These are phyloP conservation scores for Fusarium torreyae DNA, from an alignment of 2,329 filamentous ascomycete genomes.

Conservation along the genomic window DNA sequence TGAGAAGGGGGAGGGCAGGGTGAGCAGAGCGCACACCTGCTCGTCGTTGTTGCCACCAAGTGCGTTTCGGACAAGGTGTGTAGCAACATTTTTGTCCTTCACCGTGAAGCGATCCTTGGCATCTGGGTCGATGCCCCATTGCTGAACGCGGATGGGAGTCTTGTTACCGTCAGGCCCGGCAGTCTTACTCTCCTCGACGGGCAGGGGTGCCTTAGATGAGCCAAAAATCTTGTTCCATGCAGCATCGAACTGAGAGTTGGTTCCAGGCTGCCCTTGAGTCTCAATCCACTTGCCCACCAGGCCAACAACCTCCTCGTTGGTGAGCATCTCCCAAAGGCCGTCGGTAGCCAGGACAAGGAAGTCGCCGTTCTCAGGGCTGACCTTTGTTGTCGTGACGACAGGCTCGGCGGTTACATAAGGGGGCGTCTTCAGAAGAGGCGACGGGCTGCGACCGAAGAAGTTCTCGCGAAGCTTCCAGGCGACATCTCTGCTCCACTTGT, in stretches of 20 bases:
- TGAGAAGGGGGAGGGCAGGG: conserved; percentile 91
- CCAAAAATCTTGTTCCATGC: conserved; percentile 78
- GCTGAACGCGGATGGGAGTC: conserved; percentile 87
- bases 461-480: conserved; percentile 85
- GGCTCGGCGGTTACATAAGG: conserved; percentile 98
- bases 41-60: conserved; percentile 94
- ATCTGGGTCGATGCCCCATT: conserved; percentile 87
- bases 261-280: conserved; percentile 70
- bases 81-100: conserved; percentile 95
- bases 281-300: conserved; percentile 98
- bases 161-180: conserved; percentile 78
- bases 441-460: conserved; percentile 89
- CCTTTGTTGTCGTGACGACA: conserved; percentile 91
- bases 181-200: conserved; percentile 77
- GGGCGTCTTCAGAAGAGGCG: conserved; percentile 85
- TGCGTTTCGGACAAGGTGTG: conserved; percentile 94
- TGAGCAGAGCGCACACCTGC: conserved; percentile 92
- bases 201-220: conserved; percentile 69
- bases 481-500: conserved; percentile 94
- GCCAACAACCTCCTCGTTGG: conserved; percentile 97
- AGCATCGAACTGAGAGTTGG: conserved; percentile 76
- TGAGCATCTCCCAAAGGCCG: conserved; percentile 98
- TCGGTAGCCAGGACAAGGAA: conserved; percentile 98
- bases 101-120: conserved; percentile 89
- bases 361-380: conserved; percentile 90